Evolutionary conservation across 1,284 basidiomycete genomes (phyloP), one percentile per base, ranked within the genome.

Genomic region (Ustilago tritici): DNA sequence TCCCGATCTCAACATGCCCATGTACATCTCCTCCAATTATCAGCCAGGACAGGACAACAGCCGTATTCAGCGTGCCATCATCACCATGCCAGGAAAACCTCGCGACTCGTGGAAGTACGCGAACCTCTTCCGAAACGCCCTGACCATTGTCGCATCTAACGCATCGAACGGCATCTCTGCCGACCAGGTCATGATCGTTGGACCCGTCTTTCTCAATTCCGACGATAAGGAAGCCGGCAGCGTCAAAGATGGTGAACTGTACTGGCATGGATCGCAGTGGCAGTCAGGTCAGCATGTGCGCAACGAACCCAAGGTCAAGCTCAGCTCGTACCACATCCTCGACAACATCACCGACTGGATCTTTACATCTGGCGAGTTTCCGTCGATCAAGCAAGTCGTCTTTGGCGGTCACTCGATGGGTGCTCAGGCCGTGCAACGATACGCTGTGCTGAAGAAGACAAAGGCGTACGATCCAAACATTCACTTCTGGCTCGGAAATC

Each of bases 341-440:
- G 84, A 85, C 70, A 67, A 77, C 47, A 71, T 82, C 54, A 70
- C 78, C 55, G 76, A 80, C 54, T 61, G 57, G 71, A 58, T 84
- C 19, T 81, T 82, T 60, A 62, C 74, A n/a, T 70, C 76, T 19
- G 71, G 61, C 19, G 58, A 73, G 47, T 85, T 66, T 31, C 82
- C 84, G 6, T 70, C 70, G 14, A 68, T 85, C 19, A 84, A 84
- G 32, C 77, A 81, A 49, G 70, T 85, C 28, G 82, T 84, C 12
- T 41, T 85, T 12, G 83, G 71, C 15, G 84, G 84, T 6, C 83
- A 84, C 50, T 85, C 84, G 23, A 80, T 85, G 77, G 84, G 84
- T 23, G 84, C 72, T 3, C 82, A 84, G 40, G 78, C 81, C 1
- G 56, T 76, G 3, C 65, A 78, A 60, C 64, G 82, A 12, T 85